Conservation (phyloP, 2,329 filamentous ascomycete species). For the Colletotrichum navitas region DNA sequence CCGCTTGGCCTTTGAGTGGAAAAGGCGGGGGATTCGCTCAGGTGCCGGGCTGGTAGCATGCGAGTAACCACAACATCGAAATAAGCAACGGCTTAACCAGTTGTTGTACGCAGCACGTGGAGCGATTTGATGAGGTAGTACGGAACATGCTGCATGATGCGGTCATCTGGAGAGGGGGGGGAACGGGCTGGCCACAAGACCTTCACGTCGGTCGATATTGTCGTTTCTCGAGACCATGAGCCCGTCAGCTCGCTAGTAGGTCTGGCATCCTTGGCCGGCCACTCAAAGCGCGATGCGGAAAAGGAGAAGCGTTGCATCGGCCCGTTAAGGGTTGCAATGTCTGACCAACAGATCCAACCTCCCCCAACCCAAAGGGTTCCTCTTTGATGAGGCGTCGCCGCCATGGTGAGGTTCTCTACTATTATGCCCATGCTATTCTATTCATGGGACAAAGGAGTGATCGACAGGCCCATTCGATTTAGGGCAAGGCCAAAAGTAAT, state of each 20-base stretch:
- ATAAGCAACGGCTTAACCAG: constrained; percentile 21
- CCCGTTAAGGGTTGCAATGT: constrained; percentile 3
- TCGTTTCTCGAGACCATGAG: constrained; percentile 9
- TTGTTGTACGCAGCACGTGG: constrained; percentile 24
- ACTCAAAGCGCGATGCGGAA: constrained; percentile 1
- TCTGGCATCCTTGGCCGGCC: constrained; percentile 18
- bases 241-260: constrained; percentile 6
- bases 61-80: constrained; percentile 33
- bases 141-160: constrained; percentile 36
- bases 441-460: constrained; percentile 28
- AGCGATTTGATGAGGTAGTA: constrained; percentile 28
- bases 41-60: constrained; percentile 19
- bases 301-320: constrained; percentile 16
- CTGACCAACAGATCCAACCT: constrained; percentile 5
- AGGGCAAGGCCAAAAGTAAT: constrained; percentile 11
- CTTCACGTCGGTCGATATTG: constrained; percentile 20
- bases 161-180: constrained; percentile 35
- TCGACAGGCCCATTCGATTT: constrained; percentile 25
- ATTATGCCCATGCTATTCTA: background rate
- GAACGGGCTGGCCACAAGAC: constrained; percentile 30
- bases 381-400: constrained; percentile 7
- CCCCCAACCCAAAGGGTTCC: too few relatives aligned
- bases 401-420: background rate
- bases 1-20: constrained; percentile 13
- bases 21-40: constrained; percentile 2